phyloP scores from a whole-genome alignment of 352 stramenopile genomes.

The Phytopythium ostracodes region DNA sequence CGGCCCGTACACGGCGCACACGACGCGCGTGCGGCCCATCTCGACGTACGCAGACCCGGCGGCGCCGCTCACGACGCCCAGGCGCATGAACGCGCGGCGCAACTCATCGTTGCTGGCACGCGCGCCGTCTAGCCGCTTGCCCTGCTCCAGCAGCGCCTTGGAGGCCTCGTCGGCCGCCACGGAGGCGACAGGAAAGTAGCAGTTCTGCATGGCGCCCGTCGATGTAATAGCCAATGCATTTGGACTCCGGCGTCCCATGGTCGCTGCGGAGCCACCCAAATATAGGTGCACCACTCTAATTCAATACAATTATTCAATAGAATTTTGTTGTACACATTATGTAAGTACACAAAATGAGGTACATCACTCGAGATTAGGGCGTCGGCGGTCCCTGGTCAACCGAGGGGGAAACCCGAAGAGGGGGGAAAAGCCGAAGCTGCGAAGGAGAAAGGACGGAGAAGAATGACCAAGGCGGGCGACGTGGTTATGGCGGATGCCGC shows the following conservation, averaged over 20 bases:
- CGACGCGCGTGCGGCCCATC: constrained; percentile 79
- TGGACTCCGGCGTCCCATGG: not conserved
- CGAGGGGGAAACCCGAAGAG: not conserved
- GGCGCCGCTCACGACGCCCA: constrained; percentile 75
- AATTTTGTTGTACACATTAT: too few species aligned
- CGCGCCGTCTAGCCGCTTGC: constrained; percentile 28
- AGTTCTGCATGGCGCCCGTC: constrained; percentile 68
- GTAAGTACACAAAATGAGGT: too few species aligned
- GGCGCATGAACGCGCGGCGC: constrained; percentile 81
- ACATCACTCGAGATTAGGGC: too few species aligned
- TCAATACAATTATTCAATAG: too few species aligned
- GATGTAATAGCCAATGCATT: constrained; percentile 17
- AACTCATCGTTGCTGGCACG: constrained; percentile 75
- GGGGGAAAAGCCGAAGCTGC: not conserved
- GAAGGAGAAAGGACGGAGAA: not conserved
- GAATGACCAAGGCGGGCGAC: constrained; percentile 28
- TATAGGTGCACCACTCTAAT: not conserved
- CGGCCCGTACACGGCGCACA: constrained; percentile 88
- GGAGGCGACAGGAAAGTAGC: constrained; percentile 63
- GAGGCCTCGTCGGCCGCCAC: constrained; percentile 17
- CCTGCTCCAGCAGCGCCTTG: constrained; percentile 23
- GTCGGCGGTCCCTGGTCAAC: too few species aligned
- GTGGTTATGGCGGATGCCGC: constrained; percentile 19
- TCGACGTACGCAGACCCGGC: constrained; percentile 89
- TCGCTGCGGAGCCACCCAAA: not conserved